Base-by-base conservation (phyloP, 108 stramenopile genomes). In the Cylindrotheca fusiformis region DNA sequence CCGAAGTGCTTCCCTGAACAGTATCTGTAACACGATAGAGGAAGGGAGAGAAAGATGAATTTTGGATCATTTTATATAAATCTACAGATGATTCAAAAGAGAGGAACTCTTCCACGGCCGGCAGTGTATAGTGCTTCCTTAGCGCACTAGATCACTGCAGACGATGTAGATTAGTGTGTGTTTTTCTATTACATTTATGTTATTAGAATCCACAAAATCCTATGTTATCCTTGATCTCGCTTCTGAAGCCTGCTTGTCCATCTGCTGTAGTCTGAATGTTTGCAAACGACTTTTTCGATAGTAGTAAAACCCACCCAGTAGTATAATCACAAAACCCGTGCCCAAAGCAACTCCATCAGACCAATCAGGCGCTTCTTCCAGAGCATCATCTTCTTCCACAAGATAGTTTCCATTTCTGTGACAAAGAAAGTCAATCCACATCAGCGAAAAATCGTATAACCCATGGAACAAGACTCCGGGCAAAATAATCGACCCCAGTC, bases 401-500 rank as follows among this genome's bases (percentile, higher is more conserved):
- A 46, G 53, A 60, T 72, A 63, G 14, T 47, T 60, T 10, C 61
- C 69, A 0, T 75, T 49, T 45, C 63, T 27, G 20, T 29, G 25
- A 5, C 60, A 60, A 21, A 89, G 60, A 68, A 76, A 87, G 52
- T 88, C 82, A 28, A 84, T 78, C 61, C 84, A 75, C 75, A 87
- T 62, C 6, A 94, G 55, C 26, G 81, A 59, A 60, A 90, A 94
- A 66, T 94, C 93, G 70, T 81, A 94, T 17, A 66, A 41, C 25
- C 93, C 93, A 63, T 94, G 93, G 27, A 94, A 78, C 41, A 91
- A n/a, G 10, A 87, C 53, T 8, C 85, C 89, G 1, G 89, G 89
- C n/a, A 73, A 49, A 14, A 82, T 55, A 48, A 90, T 78, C 27
- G 67, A 51, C 6, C 87, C 85, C n/a, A 88, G 50, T 22, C 69